A percentile compares a stretch with the other conserved stretches of the same genome.
Conservation (phyloP, 306 rosid species). For the Quercus cerris region DNA sequence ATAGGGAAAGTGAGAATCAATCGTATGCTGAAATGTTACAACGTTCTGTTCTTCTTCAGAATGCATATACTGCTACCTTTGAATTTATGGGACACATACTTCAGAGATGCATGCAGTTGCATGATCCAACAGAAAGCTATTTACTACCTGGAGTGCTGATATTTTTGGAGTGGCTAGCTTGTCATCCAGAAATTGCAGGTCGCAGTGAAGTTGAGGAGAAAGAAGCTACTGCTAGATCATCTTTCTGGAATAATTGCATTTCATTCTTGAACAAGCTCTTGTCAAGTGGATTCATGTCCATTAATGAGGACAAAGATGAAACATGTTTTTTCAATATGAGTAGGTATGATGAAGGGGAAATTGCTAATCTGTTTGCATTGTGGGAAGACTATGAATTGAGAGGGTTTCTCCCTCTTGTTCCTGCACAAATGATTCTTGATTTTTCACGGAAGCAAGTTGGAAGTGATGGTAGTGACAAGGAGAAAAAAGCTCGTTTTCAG, state of each 20-base stretch:
- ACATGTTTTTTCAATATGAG: constrained; percentile 82
- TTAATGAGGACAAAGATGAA: constrained; percentile 68
- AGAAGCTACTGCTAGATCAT: constrained; percentile 60
- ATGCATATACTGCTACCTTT: constrained; percentile 77
- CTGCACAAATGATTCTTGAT: constrained; percentile 82
- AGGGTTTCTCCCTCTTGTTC: constrained; percentile 86
- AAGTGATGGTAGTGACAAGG: constrained; percentile 62
- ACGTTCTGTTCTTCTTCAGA: constrained; percentile 75
- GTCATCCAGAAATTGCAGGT: constrained; percentile 62
- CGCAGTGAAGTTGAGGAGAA: constrained; percentile 61
- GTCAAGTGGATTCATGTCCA: constrained; percentile 44
- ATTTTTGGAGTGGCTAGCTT: constrained; percentile 92
- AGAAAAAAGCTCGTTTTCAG: constrained; percentile 55
- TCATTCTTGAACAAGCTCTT: constrained; percentile 67
- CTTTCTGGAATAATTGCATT: constrained; percentile 67
- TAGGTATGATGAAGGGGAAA: constrained; percentile 84
- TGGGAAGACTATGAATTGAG: constrained; percentile 91
- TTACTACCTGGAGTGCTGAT: constrained; percentile 81
- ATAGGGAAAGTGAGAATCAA: constrained; percentile 81
- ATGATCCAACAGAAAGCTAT: constrained; percentile 65
- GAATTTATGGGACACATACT: constrained; percentile 67
- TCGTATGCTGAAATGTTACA: constrained; percentile 86
- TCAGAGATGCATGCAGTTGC: constrained; percentile 63
- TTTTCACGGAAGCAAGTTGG: constrained; percentile 78
- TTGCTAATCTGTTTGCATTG: constrained; percentile 79